phyloP scores from a whole-genome alignment of 2,329 filamentous ascomycete genomes.

The Verticillium albo-atrum region DNA sequence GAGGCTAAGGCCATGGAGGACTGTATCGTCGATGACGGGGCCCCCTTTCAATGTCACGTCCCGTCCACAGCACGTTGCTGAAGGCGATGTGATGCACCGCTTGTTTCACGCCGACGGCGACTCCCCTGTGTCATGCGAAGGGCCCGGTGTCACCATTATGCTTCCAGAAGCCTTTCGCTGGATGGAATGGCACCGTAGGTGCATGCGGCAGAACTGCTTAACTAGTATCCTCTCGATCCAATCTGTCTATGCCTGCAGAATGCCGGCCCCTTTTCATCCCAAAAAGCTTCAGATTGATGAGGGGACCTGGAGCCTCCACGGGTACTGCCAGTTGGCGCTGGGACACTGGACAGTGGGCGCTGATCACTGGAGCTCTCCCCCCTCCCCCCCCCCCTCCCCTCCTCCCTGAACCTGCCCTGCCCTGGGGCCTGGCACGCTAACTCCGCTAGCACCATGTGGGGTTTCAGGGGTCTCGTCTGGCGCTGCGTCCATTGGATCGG shows the following conservation, averaged over 20 bases:
- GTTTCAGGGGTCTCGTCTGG: background rate
- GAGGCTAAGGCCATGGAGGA: too few relatives aligned
- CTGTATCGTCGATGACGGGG: background rate
- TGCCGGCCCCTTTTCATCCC: background rate
- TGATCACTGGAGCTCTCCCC: background rate
- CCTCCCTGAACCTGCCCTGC: background rate
- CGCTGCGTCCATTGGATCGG: background rate
- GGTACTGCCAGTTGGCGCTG: too few relatives aligned
- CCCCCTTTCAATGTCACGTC: background rate
- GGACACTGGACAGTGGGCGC: background rate
- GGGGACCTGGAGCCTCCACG: background rate
- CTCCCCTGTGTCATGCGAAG: background rate
- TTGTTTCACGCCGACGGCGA: background rate
- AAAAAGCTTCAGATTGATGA: conserved; percentile 3
- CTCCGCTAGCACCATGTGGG: background rate
- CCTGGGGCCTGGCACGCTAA: background rate
- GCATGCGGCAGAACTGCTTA: background rate
- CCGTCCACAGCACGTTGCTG: background rate
- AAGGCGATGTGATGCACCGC: background rate
- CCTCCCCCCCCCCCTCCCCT: too few relatives aligned
- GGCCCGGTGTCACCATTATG: background rate
- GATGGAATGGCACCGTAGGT: background rate
- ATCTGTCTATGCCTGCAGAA: background rate
- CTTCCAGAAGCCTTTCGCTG: background rate
- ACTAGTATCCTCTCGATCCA: background rate